Percentiles rank a stretch among this genome's conserved stretches.
Evolutionary conservation across 306 rosid species (phyloP).

Genomic region (Datisca glomerata): DNA sequence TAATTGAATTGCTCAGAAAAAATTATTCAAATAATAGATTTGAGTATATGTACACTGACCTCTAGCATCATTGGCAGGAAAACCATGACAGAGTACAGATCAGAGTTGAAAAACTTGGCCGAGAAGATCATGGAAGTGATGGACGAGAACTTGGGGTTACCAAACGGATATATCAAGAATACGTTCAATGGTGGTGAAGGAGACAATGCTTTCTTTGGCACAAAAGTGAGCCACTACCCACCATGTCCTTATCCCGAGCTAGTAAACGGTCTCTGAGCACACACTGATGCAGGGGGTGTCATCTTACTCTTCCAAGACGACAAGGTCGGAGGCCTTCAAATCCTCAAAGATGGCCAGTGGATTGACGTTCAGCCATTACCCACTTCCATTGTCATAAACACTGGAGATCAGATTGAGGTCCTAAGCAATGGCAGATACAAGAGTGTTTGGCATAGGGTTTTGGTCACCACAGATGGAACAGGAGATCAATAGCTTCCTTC

Average conservation of each 20-base stretch:
- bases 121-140: constrained; percentile 63
- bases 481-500: constrained; percentile 87
- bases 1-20: no score
- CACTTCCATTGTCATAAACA: constrained; percentile 84
- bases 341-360: constrained; percentile 90
- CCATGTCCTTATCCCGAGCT: constrained; percentile 77
- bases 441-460: constrained; percentile 88
- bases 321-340: constrained; percentile 79
- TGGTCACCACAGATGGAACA: constrained; percentile 43
- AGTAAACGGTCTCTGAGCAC: constrained; percentile 82
- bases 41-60: neutral
- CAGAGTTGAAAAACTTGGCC: constrained; percentile 59
- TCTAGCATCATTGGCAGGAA: constrained; percentile 36
- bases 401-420: constrained; percentile 98
- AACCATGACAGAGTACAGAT: constrained; percentile 66
- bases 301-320: constrained; percentile 91
- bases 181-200: constrained; percentile 59
- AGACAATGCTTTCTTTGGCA: constrained; percentile 73
- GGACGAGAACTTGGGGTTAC: constrained; percentile 82
- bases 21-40: no score
- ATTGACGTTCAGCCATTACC: constrained; percentile 71
- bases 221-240: constrained; percentile 98
- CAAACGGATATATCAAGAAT: constrained; percentile 58
- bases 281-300: constrained; percentile 96
- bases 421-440: constrained; percentile 84